Percentiles rank a stretch among this genome's conserved stretches.
Evolutionary conservation across 2,329 filamentous ascomycete species (phyloP).

Genomic region (Juglanconis juglandina): DNA sequence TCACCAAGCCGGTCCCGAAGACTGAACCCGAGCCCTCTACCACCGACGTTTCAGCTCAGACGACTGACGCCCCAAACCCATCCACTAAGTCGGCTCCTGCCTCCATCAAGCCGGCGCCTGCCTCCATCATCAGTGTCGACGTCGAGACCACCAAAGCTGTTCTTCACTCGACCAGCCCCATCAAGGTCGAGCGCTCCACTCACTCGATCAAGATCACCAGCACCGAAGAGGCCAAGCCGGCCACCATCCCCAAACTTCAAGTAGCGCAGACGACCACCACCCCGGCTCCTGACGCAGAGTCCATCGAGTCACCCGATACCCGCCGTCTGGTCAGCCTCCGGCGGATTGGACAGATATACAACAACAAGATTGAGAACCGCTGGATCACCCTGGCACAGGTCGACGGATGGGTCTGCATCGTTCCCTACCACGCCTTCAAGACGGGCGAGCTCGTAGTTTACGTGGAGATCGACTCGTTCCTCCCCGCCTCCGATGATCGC

Average conservation of each 20-base stretch:
- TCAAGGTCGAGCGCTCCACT: not conserved
- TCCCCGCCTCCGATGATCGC: slow-evolving; percentile 20
- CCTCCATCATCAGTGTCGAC: not conserved
- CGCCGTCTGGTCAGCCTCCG: slow-evolving; percentile 15
- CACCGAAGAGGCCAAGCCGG: not conserved
- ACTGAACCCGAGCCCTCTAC: not conserved
- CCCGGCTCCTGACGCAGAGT: not conserved
- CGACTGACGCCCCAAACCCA: too few species aligned
- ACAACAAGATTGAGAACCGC: not conserved
- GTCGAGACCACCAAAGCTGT: not conserved
- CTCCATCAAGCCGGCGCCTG: too few species aligned
- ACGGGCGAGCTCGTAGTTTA: slow-evolving; percentile 23
- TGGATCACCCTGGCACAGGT: slow-evolving; percentile 17
- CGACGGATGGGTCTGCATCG: slow-evolving; percentile 27
- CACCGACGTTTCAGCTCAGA: not conserved
- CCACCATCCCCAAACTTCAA: not conserved
- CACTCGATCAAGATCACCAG: not conserved
- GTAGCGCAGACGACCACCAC: too few species aligned
- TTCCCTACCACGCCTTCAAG: slow-evolving; percentile 18
- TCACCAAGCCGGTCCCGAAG: not conserved
- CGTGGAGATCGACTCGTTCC: slow-evolving; percentile 27
- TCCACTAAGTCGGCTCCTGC: too few species aligned
- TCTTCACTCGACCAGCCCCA: not conserved
- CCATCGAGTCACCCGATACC: not conserved
- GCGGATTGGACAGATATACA: slow-evolving; percentile 12